Evolutionary conservation across 805 yeast genomes (phyloP), one percentile per base, ranked within the genome.

Genomic region (Candida hispaniensis): DNA sequence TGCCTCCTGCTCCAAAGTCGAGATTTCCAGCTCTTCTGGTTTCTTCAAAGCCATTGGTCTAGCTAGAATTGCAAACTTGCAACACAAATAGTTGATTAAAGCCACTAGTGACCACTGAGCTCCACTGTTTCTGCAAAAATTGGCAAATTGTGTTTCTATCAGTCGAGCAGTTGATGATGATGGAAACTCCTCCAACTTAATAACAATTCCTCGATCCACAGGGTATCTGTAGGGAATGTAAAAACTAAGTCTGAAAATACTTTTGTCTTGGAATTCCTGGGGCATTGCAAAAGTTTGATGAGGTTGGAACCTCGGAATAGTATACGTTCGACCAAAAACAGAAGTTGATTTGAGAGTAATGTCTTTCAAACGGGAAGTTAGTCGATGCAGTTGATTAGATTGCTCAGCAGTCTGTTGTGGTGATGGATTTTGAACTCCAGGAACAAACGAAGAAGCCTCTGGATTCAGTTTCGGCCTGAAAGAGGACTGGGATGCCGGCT

Each of bases 381-480:
- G 17, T 3, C 23, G 22, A 6, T 32, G 26, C 16, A 49, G 42
- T 34, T 48, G 50, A 8, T 34, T 26, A 6, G 24, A 14, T 7
- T 46, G 43, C 36, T 45, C 46, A 7, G 30, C 42, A 12, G 35
- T 26, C 7, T 45, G 30, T 17, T 38, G 19, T 10, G 38, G 38
- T 1, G 30, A 13, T 12, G 38, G 26, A 7, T 18, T 6, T 3
- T 12, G 10, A 17, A 23, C 18, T 7, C 11, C 30, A 1, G 38
- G 30, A 15, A 34, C 30, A 15, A 34, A 26, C 4, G 10, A 12
- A 16, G 3, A 12, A 6, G 30, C 38, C 6, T 30, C 18, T 3
- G 38, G 30, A 19, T 34, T 26, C 13, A 34, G 21, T 14, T 18
- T 32, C 13, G 28, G 28, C n/a, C n/a, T n/a, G n/a, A n/a, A n/a